Conservation (phyloP, 164 flowering plant species). For the Stephania cephalantha region DNA sequence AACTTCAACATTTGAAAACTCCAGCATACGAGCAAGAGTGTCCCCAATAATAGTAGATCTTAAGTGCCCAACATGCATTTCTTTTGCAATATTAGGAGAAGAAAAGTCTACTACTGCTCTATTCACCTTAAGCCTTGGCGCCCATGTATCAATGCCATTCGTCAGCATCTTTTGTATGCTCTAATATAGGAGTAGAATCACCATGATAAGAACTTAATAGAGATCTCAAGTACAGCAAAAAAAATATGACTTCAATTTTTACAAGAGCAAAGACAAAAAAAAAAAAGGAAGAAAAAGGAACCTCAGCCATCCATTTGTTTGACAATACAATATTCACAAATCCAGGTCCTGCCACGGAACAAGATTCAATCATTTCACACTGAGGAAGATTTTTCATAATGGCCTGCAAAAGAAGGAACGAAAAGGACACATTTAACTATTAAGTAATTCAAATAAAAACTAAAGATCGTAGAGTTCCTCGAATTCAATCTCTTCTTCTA, state of each 20-base stretch:
- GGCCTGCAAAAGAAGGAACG: constrained; percentile 40
- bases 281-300: constrained; percentile 10
- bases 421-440: not conserved
- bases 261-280: not conserved
- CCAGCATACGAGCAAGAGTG: constrained; percentile 89
- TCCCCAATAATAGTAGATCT: constrained; percentile 97
- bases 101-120: constrained; percentile 93
- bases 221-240: not conserved
- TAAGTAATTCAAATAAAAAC: not conserved
- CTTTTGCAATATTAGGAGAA: constrained; percentile 97
- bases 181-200: constrained; percentile 34
- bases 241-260: not conserved
- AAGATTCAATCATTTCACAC: constrained; percentile 71
- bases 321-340: constrained; percentile 77
- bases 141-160: constrained; percentile 74
- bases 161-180: constrained; percentile 74
- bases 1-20: constrained; percentile 85
- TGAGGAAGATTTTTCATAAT: constrained; percentile 64
- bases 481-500: not conserved
- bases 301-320: constrained; percentile 85
- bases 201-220: not conserved
- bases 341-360: constrained; percentile 84
- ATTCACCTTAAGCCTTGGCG: constrained; percentile 61
- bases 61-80: constrained; percentile 98
- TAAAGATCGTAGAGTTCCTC: too few relatives aligned